A percentile compares a stretch with the other conserved stretches of the same genome.
Conservation (phyloP, 202 grass and related monocot species). For the Carex arenaria region DNA sequence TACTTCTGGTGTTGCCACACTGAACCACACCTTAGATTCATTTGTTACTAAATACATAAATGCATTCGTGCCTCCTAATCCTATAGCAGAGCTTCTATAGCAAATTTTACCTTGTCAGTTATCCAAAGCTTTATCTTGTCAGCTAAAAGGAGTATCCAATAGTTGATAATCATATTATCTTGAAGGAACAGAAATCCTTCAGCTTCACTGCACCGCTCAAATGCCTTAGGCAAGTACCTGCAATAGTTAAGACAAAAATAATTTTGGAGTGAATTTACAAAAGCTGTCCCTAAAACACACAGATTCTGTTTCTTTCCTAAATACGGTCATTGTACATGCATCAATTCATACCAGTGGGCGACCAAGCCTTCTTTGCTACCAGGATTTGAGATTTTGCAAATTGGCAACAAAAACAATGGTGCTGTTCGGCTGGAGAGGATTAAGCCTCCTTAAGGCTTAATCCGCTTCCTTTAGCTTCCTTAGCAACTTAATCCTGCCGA, state of each 20-base stretch:
- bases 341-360: no score
- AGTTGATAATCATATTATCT: constrained; percentile 95
- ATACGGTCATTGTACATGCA: not conserved
- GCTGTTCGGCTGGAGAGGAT: no score
- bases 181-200: constrained; percentile 97
- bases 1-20: no score
- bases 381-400: not conserved
- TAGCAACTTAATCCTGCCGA: no score
- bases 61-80: not conserved
- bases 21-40: no score
- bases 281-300: not conserved
- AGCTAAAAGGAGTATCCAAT: constrained; percentile 91
- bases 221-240: constrained; percentile 94
- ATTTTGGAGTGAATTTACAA: not conserved
- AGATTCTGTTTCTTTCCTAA: not conserved
- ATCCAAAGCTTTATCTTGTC: constrained; percentile 96
- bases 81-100: not conserved
- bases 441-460: no score
- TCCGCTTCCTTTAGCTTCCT: no score
- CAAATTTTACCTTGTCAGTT: constrained; percentile 67
- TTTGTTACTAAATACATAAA: not conserved
- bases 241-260: constrained; percentile 13
- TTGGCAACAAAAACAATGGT: not conserved
- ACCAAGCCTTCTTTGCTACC: no score
- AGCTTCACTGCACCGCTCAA: constrained; percentile 61